Conservation (phyloP, 2,329 filamentous ascomycete genomes). For the Ceratocystis lukuohia region DNA sequence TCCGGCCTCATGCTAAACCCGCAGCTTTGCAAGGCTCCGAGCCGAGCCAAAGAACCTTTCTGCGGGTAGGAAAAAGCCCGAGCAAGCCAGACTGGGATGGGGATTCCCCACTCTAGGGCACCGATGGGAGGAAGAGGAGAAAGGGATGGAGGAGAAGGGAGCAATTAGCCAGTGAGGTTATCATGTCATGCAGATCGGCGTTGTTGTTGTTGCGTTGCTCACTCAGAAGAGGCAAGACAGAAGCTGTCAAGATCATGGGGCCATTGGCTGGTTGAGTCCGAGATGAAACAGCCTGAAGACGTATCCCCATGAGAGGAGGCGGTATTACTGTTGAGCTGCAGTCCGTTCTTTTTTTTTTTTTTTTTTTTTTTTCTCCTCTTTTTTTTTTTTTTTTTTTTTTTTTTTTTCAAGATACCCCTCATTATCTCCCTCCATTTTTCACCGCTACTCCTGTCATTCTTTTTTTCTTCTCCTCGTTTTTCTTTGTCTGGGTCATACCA, state of each 20-base stretch:
- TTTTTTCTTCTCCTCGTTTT: not conserved
- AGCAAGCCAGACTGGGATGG: not conserved
- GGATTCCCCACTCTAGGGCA: not conserved
- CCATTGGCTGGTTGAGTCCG: not conserved
- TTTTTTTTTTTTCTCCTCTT: slow-evolving; percentile 5
- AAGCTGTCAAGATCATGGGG: no score
- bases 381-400: slow-evolving; percentile 16
- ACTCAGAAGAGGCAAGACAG: no score
- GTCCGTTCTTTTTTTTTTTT: not conserved
- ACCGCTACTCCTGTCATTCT: slow-evolving; percentile 8
- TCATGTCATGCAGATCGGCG: not conserved
- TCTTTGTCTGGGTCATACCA: no score
- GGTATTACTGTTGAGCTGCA: no score
- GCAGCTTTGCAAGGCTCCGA: not conserved
- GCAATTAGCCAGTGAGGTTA: not conserved
- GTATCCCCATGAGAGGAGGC: not conserved
- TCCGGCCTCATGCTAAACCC: not conserved
- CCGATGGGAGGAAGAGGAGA: not conserved
- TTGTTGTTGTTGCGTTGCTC: no score
- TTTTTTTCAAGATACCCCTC: slow-evolving; percentile 7
- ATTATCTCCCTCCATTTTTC: slow-evolving; percentile 13
- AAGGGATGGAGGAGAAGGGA: not conserved
- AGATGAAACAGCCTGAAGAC: not conserved
- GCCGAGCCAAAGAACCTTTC: not conserved
- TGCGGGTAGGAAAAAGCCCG: not conserved